A percentile compares a stretch with the other conserved stretches of the same genome.
phyloP scores from a whole-genome alignment of 345 rosid genomes.

The Eucalyptus polybractea region DNA sequence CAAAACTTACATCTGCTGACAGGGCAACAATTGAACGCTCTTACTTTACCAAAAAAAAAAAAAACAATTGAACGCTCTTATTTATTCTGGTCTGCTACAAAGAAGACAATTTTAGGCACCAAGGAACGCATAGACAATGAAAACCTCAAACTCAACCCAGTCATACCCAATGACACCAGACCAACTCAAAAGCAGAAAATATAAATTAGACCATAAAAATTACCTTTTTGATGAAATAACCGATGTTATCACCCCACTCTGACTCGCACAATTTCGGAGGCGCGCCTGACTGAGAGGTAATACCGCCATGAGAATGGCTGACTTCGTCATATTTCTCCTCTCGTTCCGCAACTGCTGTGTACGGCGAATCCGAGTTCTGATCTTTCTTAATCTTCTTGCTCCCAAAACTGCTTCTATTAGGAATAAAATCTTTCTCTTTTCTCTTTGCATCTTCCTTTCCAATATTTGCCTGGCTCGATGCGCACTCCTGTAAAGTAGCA shows the following conservation, averaged over 20 bases:
- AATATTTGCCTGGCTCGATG: background rate
- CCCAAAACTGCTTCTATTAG: slow-evolving; percentile 51
- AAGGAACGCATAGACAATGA: background rate
- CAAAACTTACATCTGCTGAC: background rate
- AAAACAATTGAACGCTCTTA: background rate
- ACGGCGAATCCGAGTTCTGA: slow-evolving; percentile 51
- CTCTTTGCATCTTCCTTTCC: slow-evolving; percentile 51
- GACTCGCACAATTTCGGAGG: slow-evolving; percentile 4
- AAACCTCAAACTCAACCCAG: background rate
- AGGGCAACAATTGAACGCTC: background rate
- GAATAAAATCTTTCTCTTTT: slow-evolving; percentile 50
- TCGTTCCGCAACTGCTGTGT: background rate
- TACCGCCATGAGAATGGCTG: background rate
- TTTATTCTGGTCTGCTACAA: background rate
- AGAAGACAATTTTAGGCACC: background rate
- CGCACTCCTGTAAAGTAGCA: background rate
- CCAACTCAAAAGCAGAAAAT: background rate
- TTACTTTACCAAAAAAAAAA: background rate
- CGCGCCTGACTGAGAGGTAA: background rate
- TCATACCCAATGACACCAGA: background rate
- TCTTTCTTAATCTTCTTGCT: slow-evolving; percentile 68
- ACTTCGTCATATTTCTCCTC: slow-evolving; percentile 5
- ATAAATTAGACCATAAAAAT: background rate
- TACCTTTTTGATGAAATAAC: slow-evolving; percentile 84
- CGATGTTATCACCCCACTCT: slow-evolving; percentile 62